A percentile compares a stretch with the other conserved stretches of the same genome.
Conservation (phyloP, 495 filamentous ascomycete species). For the Thermothielavioides terrestris region DNA sequence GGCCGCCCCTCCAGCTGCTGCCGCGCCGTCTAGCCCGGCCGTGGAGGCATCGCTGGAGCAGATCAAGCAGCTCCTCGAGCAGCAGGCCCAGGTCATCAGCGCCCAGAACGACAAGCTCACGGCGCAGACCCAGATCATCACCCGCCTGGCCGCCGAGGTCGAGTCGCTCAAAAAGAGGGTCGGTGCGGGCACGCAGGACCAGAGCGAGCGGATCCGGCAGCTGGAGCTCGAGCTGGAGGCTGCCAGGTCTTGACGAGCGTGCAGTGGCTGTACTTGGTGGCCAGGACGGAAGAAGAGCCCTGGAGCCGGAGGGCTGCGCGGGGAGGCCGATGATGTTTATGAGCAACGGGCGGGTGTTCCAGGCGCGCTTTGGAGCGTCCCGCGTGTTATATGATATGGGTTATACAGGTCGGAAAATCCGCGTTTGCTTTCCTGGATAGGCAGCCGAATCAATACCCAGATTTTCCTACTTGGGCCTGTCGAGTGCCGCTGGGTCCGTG, state of each 20-base stretch:
- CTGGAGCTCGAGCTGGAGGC: constrained; percentile 60
- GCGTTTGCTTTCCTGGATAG: constrained; percentile 4
- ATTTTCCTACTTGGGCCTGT: background rate
- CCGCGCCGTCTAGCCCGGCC: constrained; percentile 12
- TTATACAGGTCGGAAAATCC: background rate
- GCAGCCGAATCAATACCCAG: constrained; percentile 6
- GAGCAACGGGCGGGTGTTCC: constrained; percentile 1
- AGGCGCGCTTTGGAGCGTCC: background rate
- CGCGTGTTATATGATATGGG: background rate
- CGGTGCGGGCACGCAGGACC: constrained; percentile 47
- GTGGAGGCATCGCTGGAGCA: constrained; percentile 45
- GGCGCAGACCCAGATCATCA: constrained; percentile 50
- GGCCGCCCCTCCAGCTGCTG: constrained; percentile 14
- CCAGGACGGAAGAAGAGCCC: too few species aligned
- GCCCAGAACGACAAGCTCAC: constrained; percentile 51
- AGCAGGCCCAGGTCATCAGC: constrained; percentile 53
- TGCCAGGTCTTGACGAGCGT: constrained; percentile 27
- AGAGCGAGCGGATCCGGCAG: constrained; percentile 61
- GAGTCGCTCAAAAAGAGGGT: constrained; percentile 60
- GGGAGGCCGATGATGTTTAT: constrained; percentile 1
- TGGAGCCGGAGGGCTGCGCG: background rate
- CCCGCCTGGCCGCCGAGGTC: constrained; percentile 55
- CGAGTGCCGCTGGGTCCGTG: too few species aligned
- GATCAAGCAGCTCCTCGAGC: constrained; percentile 57
- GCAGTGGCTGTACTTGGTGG: background rate